A percentile compares a stretch with the other conserved stretches of the same genome.
Conservation (phyloP, 1,139 yeast genomes). For the Hansenula anomala region DNA sequence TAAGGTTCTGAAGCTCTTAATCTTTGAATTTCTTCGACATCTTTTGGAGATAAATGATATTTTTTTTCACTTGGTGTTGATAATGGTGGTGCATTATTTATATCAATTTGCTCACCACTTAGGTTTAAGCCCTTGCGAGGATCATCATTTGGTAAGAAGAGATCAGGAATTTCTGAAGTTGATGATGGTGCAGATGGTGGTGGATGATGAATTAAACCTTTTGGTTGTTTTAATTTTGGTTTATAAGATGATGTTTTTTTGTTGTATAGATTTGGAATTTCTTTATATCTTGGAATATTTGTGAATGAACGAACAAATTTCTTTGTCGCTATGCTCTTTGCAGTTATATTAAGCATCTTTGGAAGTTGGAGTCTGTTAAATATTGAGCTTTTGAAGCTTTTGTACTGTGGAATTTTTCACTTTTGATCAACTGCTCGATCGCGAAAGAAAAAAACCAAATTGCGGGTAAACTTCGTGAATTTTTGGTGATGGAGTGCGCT, state of each 20-base stretch:
- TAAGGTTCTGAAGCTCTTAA: conserved; percentile 61
- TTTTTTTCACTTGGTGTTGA: conserved; percentile 39
- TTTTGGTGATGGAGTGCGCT: too few species aligned
- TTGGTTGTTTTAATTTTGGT: conserved; percentile 24
- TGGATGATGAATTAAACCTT: conserved; percentile 38
- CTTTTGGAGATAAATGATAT: conserved; percentile 57
- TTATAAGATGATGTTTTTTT: conserved; percentile 12
- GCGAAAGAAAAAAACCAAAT: background rate
- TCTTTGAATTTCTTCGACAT: conserved; percentile 54
- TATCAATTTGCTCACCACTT: conserved; percentile 29
- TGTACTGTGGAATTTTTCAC: background rate
- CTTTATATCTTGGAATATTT: conserved; percentile 1
- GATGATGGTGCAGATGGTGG: conserved; percentile 40
- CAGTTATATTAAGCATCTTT: background rate
- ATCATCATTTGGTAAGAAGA: conserved; percentile 64
- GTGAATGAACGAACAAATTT: background rate
- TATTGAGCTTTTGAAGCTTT: too few species aligned
- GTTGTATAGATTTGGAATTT: conserved; percentile 1
- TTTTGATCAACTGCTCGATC: background rate
- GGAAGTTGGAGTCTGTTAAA: too few species aligned
- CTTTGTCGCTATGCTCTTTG: background rate
- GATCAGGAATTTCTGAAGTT: conserved; percentile 52
- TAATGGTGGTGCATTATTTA: conserved; percentile 49
- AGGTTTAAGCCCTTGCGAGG: conserved; percentile 42
- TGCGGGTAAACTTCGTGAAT: background rate